Evolutionary conservation across 768 basidiomycete genomes (phyloP).

Genomic region (Tulasnella sp.): DNA sequence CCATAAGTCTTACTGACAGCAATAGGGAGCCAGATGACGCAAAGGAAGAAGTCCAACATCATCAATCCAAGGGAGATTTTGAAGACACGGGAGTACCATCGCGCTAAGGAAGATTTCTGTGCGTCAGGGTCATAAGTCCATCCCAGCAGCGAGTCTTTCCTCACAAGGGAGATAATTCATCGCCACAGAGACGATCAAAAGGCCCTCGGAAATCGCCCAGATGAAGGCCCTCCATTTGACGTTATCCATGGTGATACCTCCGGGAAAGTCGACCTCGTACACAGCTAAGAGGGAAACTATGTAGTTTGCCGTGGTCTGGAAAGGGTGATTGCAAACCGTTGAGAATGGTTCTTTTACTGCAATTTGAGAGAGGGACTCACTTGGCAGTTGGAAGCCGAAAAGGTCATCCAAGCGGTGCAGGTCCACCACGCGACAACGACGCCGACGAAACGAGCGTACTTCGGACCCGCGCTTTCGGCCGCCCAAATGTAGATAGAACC

Average conservation of each 20-base stretch:
- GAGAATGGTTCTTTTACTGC: neutral
- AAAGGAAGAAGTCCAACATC: slow-evolving; percentile 85
- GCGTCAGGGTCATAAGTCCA: neutral
- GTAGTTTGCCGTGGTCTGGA: slow-evolving; percentile 84
- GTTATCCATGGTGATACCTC: slow-evolving; percentile 68
- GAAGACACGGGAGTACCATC: slow-evolving; percentile 72
- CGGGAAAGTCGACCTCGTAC: slow-evolving; percentile 81
- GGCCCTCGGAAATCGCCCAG: slow-evolving; percentile 77
- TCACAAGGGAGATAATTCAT: slow-evolving; percentile 86
- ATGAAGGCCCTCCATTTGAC: slow-evolving; percentile 85
- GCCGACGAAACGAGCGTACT: slow-evolving; percentile 82
- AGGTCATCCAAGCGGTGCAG: slow-evolving; percentile 96
- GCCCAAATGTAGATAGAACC: slow-evolving; percentile 97
- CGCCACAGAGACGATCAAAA: slow-evolving; percentile 70
- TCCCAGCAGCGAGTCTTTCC: slow-evolving; percentile 36
- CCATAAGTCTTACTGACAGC: slow-evolving; percentile 89
- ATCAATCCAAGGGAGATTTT: slow-evolving; percentile 72
- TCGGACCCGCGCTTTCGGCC: slow-evolving; percentile 87
- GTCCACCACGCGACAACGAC: slow-evolving; percentile 94
- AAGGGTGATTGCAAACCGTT: neutral
- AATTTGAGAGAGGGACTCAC: slow-evolving; percentile 47
- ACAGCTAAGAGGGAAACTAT: slow-evolving; percentile 82
- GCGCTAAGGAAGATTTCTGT: slow-evolving; percentile 38
- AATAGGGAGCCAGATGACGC: slow-evolving; percentile 90
- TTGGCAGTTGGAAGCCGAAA: slow-evolving; percentile 85